Base-by-base conservation (phyloP, 2,329 filamentous ascomycete genomes). In the Pseudohalonectria lignicola region DNA sequence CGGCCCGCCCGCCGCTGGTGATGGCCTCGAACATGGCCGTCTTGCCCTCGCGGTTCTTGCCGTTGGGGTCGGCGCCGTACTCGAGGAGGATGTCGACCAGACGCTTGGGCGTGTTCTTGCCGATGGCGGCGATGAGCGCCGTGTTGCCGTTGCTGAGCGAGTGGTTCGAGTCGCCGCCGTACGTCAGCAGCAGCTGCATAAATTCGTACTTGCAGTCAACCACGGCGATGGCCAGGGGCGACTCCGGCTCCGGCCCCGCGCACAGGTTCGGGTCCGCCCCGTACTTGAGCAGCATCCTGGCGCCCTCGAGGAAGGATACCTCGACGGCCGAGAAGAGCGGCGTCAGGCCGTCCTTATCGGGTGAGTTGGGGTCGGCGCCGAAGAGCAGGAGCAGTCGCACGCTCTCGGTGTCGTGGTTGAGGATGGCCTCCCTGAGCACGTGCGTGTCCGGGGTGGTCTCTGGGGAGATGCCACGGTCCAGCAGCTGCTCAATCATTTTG, bases 21-120 rank as follows among this genome's bases (percentile, higher is more conserved):
- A 82, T 76, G 4, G 77, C 74, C 45, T 74, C 68, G 51, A 79
- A 79, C 2, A 83, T 62, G 0, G 78, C 67, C 1, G 75, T 78
- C 45, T 76, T 74, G 20, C 79, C 79, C 41, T 76, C 68, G 17
- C 61, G 60, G 51, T 71, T 77, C 63, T 83, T 71, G 29, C 50
- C 55, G 47, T 82, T 72, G 17, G 74, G 61, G 43, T 79, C 64
- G 1, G 69, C 66, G 5, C 74, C 76, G 44, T 77, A 76, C 8
- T 68, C 65, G 4, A 83, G 64, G 43, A 82, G 59, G 20, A 78
- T 56, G 36, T 79, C 73, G 16, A 79, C 60, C 23, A 80, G 57
- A 40, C 62, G 63, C 41, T 62, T 63, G 1, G 74, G 66, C 0
- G 67, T 68, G 43, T 66, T 72, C 54, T 73, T 74, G 51, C 67